These are phyloP conservation scores for Pythium coloratum DNA, from an alignment of 352 stramenopile genomes.

Conservation along the genomic window DNA sequence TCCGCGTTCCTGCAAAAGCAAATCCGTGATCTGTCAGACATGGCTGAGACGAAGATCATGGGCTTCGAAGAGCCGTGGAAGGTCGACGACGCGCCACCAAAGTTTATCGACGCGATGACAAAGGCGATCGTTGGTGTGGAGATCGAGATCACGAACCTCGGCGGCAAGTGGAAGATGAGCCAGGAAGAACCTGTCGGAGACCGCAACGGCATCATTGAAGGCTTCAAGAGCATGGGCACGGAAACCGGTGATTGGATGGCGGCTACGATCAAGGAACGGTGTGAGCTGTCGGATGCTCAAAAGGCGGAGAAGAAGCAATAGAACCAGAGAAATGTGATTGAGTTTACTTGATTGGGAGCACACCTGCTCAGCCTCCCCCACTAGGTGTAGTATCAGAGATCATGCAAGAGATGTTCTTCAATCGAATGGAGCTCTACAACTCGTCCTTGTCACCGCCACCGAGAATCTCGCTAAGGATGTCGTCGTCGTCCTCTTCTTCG, in stretches of 20 bases:
- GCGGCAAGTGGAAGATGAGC: conserved; percentile 30
- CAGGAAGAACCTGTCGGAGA: conserved; percentile 21
- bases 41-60: conserved; percentile 25
- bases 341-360: background rate
- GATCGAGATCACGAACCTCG: conserved; percentile 24
- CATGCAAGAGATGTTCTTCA: background rate
- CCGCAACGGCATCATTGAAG: conserved; percentile 20
- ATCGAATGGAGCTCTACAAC: conserved; percentile 35
- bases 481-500: conserved; percentile 82
- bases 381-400: background rate
- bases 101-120: conserved; percentile 19
- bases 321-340: background rate
- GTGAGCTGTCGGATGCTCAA: conserved; percentile 13
- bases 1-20: conserved; percentile 17
- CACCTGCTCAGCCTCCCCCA: too few relatives aligned
- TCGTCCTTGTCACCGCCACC: conserved; percentile 72
- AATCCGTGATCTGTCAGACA: conserved; percentile 20
- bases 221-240: conserved; percentile 19
- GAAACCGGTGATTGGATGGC: conserved; percentile 17
- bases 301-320: conserved; percentile 4
- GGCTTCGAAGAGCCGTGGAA: conserved; percentile 24
- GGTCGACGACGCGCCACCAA: conserved; percentile 22
- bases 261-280: conserved; percentile 21
- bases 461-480: conserved; percentile 88
- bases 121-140: conserved; percentile 30